Evolutionary conservation across 169 alveolate species (phyloP), one percentile per base, ranked within the genome.

Genomic region (Plasmodium knowlesi): DNA sequence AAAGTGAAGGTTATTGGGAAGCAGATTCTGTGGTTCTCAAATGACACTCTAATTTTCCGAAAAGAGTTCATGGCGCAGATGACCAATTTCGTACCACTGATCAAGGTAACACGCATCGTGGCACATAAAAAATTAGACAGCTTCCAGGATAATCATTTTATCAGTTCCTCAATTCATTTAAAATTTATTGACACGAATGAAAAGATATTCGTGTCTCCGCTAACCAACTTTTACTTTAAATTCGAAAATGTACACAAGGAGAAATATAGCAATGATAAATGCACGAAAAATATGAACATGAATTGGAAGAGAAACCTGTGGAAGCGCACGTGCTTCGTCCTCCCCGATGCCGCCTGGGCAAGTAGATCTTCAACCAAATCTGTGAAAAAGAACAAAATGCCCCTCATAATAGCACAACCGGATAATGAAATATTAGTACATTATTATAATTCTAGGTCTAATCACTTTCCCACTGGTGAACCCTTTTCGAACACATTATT

Each of bases 1-100:
- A 89, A 86, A 14, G 94, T 89, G 73, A 57, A 79, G 83, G 50
- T 89, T 30, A 37, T 89, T 89, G 94, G 94, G 30, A 89, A 89
- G 73, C 81, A 89, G 50, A 22, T 89, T 43, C 25, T 89, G n/a
- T 89, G 94, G 94, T 79, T 89, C 74, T 78, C 28, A 19, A 89
- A 89, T 80, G 80, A 89, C 32, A 89, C 43, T 12, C 22, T 61
- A n/a, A 19, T 89, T 43, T 46, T 80, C 3, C 73, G 83, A 71
- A 61, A 80, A 12, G 94, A 89, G 46, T 89, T 89, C 83, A 28
- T 19, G 12, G 39, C 14, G 5, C 79, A 71, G 30, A 41, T 89
- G 78, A 89, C 12, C 5, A 61, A 80, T 8, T 89, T 89, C 70
- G 25, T 79, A 9, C 94, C 94, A n/a, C 79, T 89, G 28, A 61